Conservation (phyloP, 371 early-diverging fungal species). For the Mortierella sp. region DNA sequence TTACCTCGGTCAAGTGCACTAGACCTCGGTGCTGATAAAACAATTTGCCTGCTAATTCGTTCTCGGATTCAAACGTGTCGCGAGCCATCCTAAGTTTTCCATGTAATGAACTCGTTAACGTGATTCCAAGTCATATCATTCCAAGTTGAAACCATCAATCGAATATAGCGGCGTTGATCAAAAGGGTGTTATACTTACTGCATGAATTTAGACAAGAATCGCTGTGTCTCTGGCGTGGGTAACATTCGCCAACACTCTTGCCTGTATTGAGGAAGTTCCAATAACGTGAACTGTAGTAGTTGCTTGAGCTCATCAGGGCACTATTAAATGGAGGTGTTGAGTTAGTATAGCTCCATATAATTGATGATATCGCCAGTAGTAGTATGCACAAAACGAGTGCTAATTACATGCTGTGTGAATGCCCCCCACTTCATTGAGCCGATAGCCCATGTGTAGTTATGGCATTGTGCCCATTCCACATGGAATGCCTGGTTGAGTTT, state of each 20-base stretch:
- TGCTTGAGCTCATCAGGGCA: slow-evolving; percentile 42
- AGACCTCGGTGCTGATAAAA: slow-evolving; percentile 41
- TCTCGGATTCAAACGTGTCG: slow-evolving; percentile 36
- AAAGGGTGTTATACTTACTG: slow-evolving; percentile 7
- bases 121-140: background rate
- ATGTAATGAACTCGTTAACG: background rate
- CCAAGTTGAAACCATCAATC: no score
- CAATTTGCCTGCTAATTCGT: slow-evolving; percentile 28
- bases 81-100: slow-evolving; percentile 22
- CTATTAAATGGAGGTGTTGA: background rate
- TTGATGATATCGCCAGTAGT: background rate
- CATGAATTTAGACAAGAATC: slow-evolving; percentile 15
- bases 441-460: slow-evolving; percentile 49
- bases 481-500: slow-evolving; percentile 20
- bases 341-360: background rate
- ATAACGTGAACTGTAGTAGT: slow-evolving; percentile 33
- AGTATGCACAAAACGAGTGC: background rate
- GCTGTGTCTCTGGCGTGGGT: slow-evolving; percentile 11
- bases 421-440: slow-evolving; percentile 52
- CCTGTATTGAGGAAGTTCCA: slow-evolving; percentile 26
- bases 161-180: no score
- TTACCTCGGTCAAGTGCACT: slow-evolving; percentile 40
- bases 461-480: slow-evolving; percentile 37
- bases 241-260: slow-evolving; percentile 45
- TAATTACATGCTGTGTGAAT: slow-evolving; percentile 34